phyloP scores from a whole-genome alignment of 768 basidiomycete species.

The Collybiopsis confluens region DNA sequence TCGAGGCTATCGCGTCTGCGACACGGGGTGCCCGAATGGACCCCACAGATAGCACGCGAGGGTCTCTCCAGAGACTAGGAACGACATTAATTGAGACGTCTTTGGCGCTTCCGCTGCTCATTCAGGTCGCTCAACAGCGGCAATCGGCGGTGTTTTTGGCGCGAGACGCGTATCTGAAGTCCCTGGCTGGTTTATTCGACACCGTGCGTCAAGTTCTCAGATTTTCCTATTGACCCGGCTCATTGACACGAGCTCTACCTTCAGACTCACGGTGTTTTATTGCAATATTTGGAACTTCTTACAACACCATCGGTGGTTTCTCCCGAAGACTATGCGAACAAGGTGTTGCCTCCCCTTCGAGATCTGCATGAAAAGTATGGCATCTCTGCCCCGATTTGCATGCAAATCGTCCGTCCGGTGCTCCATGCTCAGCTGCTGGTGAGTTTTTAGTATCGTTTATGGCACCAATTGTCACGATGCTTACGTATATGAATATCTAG shows the following conservation, averaged over 20 bases:
- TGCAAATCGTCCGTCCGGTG: constrained; percentile 90
- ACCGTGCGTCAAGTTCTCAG: constrained; percentile 62
- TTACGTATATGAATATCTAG: no score
- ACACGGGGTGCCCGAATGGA: constrained; percentile 74
- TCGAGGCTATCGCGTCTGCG: constrained; percentile 80
- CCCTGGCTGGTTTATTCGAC: constrained; percentile 84
- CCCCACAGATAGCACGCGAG: constrained; percentile 56
- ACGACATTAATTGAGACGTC: constrained; percentile 61
- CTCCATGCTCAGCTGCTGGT: constrained; percentile 62
- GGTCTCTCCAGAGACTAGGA: constrained; percentile 65
- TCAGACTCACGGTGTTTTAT: constrained; percentile 86
- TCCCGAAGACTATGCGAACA: constrained; percentile 68
- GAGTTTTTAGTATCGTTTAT: constrained; percentile 19
- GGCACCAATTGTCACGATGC: no score
- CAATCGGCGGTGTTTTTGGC: constrained; percentile 78
- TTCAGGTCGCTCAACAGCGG: constrained; percentile 89
- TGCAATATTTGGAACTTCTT: constrained; percentile 90
- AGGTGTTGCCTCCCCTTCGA: constrained; percentile 67
- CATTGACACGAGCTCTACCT: constrained; percentile 8
- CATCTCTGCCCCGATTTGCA: constrained; percentile 81
- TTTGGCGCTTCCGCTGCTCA: constrained; percentile 82
- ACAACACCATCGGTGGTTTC: constrained; percentile 65
- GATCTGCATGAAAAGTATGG: constrained; percentile 76
- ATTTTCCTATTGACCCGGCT: constrained; percentile 13
- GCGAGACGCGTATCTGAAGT: constrained; percentile 76